A percentile compares a stretch with the other conserved stretches of the same genome.
Conservation (phyloP, 1,284 basidiomycete genomes). For the Heterobasidion occidentale region DNA sequence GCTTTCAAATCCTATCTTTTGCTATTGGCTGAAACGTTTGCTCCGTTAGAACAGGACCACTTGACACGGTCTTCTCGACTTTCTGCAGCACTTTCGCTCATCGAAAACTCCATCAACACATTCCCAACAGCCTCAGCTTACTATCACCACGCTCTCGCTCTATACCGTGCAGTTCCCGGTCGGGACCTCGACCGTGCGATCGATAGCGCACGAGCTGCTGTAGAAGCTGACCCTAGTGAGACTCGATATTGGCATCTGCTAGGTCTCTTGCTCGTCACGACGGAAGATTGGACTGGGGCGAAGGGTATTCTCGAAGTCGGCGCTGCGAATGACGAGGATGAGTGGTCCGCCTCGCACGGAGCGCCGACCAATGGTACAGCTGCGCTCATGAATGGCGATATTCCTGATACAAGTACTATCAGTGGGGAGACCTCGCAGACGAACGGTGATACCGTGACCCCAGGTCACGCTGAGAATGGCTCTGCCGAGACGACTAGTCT, state of each 20-base stretch:
- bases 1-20: background rate
- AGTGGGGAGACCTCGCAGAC: background rate
- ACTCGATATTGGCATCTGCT: slow-evolving; percentile 90
- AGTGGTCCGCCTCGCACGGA: slow-evolving; percentile 24
- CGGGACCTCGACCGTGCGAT: slow-evolving; percentile 68
- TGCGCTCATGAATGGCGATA: background rate
- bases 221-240: slow-evolving; percentile 69
- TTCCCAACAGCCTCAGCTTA: slow-evolving; percentile 56
- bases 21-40: slow-evolving; percentile 2
- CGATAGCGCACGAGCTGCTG: slow-evolving; percentile 61
- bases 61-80: slow-evolving; percentile 54
- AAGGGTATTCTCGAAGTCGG: slow-evolving; percentile 72
- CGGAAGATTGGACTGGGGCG: slow-evolving; percentile 79
- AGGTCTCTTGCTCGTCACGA: slow-evolving; percentile 73
- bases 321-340: slow-evolving; percentile 39
- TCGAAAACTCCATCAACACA: slow-evolving; percentile 45
- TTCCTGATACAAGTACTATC: slow-evolving; percentile 4
- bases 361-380: background rate
- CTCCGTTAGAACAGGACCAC: slow-evolving; percentile 52
- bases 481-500: slow-evolving; percentile 1
- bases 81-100: slow-evolving; percentile 47
- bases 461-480: slow-evolving; percentile 1
- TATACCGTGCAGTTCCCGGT: slow-evolving; percentile 56
- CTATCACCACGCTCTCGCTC: slow-evolving; percentile 77
- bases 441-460: background rate